A percentile compares a stretch with the other conserved stretches of the same genome.
phyloP scores from a whole-genome alignment of 495 filamentous ascomycete species.

The Aspergillus sclerotioniger region DNA sequence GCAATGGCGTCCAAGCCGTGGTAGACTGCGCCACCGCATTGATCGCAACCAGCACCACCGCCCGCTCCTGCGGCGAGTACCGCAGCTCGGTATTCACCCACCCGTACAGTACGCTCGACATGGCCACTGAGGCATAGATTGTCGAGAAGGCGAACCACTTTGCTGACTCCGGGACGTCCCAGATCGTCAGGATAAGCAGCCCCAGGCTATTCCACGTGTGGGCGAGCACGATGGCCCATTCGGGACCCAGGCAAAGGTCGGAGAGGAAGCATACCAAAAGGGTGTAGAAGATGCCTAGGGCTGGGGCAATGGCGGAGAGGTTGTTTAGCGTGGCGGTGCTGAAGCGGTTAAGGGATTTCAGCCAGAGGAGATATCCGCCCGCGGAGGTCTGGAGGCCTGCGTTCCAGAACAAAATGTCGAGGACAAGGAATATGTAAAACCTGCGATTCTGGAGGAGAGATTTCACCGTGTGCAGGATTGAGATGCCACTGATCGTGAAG shows the following conservation, averaged over 20 bases:
- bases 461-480: too few species aligned
- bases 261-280: constrained; percentile 45
- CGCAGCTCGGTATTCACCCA: constrained; percentile 51
- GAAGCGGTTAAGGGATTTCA: constrained; percentile 40
- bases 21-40: constrained; percentile 52
- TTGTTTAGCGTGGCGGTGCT: constrained; percentile 40
- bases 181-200: constrained; percentile 43
- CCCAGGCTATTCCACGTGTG: constrained; percentile 40
- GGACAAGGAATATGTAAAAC: constrained; percentile 40
- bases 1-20: constrained; percentile 31
- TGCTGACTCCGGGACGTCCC: constrained; percentile 46
- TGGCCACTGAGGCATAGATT: constrained; percentile 29
- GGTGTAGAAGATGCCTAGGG: constrained; percentile 45
- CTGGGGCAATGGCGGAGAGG: constrained; percentile 40
- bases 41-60: constrained; percentile 51
- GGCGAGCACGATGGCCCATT: constrained; percentile 41
- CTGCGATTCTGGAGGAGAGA: constrained; percentile 21
- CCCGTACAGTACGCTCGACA: constrained; percentile 35
- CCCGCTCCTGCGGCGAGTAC: constrained; percentile 54
- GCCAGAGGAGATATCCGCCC: constrained; percentile 43
- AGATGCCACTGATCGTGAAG: too few species aligned
- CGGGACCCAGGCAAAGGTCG: constrained; percentile 42
- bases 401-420: constrained; percentile 54
- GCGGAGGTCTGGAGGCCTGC: constrained; percentile 26
- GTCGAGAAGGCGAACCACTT: constrained; percentile 49